These are phyloP conservation scores for Geranium rotundifolium DNA, from an alignment of 345 rosid genomes.

Conservation along the genomic window DNA sequence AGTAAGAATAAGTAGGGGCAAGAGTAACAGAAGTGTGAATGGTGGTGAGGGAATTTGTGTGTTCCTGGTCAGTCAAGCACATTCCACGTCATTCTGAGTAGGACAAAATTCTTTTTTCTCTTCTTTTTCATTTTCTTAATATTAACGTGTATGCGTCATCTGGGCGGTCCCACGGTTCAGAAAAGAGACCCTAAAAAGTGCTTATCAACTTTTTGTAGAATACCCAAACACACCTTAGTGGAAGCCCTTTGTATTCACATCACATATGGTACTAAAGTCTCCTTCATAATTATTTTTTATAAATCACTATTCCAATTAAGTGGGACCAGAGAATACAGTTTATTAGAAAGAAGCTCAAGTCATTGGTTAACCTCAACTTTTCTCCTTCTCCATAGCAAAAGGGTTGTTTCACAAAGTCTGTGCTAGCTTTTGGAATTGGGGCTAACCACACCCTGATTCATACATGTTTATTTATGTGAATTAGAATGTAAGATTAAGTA, in stretches of 20 bases:
- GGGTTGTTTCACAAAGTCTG: no score
- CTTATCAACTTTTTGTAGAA: constrained; percentile 8
- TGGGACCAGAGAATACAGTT: no score
- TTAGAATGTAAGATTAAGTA: no score
- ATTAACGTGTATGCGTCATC: constrained; percentile 27
- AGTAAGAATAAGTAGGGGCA: no score
- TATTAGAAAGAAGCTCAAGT: no score
- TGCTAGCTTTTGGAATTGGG: no score
- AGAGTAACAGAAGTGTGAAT: neutral
- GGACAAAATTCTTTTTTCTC: constrained; percentile 36
- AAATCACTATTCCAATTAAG: no score
- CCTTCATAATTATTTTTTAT: no score
- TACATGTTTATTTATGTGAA: no score
- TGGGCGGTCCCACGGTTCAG: constrained; percentile 9
- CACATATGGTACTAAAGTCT: constrained; percentile 1
- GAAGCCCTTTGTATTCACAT: constrained; percentile 21
- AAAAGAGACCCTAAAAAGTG: constrained; percentile 15
- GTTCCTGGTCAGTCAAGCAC: constrained; percentile 2
- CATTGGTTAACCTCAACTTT: neutral
- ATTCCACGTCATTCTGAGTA: constrained; percentile 43
- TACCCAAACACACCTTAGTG: constrained; percentile 17
- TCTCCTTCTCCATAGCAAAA: no score
- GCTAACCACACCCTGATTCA: no score
- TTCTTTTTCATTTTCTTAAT: neutral
- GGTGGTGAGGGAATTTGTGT: neutral